Percentiles rank a stretch among this genome's conserved stretches.
These are phyloP conservation scores for Boletellus sp. DNA, from an alignment of 768 basidiomycete species.

Conservation along the genomic window DNA sequence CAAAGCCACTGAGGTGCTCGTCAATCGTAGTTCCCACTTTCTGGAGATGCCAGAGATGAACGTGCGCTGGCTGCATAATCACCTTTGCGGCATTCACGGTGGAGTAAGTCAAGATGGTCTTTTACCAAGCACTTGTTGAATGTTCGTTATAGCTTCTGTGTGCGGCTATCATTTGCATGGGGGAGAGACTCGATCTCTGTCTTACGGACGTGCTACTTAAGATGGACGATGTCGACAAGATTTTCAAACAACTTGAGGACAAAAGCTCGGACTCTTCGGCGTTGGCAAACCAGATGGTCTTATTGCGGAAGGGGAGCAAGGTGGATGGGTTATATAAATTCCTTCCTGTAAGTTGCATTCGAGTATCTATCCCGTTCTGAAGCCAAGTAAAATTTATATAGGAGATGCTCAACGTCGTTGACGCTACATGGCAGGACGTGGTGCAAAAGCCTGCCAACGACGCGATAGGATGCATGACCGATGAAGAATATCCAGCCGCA, in stretches of 20 bases:
- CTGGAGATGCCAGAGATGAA: constrained; percentile 1
- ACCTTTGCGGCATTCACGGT: background rate
- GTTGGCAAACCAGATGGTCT: too few relatives aligned
- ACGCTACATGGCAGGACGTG: too few relatives aligned
- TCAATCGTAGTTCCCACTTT: background rate
- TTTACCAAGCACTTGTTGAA: background rate
- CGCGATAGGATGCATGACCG: too few relatives aligned
- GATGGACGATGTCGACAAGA: background rate
- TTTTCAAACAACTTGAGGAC: too few relatives aligned
- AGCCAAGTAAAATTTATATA: background rate
- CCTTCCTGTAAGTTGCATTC: too few relatives aligned
- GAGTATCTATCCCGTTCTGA: too few relatives aligned
- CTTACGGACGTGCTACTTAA: background rate
- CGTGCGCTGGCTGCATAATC: background rate
- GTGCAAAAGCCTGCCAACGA: too few relatives aligned
- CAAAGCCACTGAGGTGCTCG: background rate
- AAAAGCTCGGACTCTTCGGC: too few relatives aligned
- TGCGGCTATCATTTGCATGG: background rate
- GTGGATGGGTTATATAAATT: too few relatives aligned
- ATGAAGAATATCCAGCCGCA: too few relatives aligned
- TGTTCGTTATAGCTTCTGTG: constrained; percentile 2
- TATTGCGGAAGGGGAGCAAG: background rate
- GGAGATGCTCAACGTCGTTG: too few relatives aligned
- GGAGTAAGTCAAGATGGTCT: background rate
- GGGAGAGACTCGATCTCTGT: background rate